Percentiles rank a stretch among this genome's conserved stretches.
These are phyloP conservation scores for Coprinopsis marcescibilis DNA, from an alignment of 768 basidiomycete genomes.

Conservation along the genomic window DNA sequence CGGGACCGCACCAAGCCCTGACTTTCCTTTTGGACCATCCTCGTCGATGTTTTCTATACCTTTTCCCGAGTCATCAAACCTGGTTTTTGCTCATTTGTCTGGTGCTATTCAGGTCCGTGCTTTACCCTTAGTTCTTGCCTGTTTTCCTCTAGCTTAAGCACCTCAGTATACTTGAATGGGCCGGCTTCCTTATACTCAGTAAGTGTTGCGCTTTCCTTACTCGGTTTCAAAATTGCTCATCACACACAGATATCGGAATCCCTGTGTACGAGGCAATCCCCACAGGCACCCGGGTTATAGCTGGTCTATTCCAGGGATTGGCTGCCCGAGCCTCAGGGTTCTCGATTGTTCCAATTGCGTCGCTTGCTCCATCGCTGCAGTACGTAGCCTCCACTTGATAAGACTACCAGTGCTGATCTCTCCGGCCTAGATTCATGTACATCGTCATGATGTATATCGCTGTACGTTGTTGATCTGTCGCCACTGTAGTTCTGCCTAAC, in stretches of 20 bases:
- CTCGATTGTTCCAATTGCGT: slow-evolving; percentile 38
- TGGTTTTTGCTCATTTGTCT: slow-evolving; percentile 63
- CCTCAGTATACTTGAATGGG: too few species aligned
- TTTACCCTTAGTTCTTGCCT: background rate
- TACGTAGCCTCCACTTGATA: slow-evolving; percentile 27
- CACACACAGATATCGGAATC: slow-evolving; percentile 33
- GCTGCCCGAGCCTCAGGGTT: slow-evolving; percentile 51
- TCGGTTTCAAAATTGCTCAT: background rate
- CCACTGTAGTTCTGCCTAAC: background rate
- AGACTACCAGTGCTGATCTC: background rate
- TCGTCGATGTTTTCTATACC: slow-evolving; percentile 63
- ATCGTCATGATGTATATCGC: slow-evolving; percentile 77
- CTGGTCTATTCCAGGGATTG: slow-evolving; percentile 50
- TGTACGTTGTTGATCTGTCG: slow-evolving; percentile 25
- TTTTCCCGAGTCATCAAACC: slow-evolving; percentile 71
- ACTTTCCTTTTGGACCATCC: slow-evolving; percentile 78
- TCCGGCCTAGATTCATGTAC: slow-evolving; percentile 49
- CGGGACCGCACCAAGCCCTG: slow-evolving; percentile 47
- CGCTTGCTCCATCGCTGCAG: slow-evolving; percentile 67
- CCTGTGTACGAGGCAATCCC: slow-evolving; percentile 33
- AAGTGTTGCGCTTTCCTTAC: background rate
- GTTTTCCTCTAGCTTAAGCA: slow-evolving; percentile 8
- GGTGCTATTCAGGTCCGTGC: slow-evolving; percentile 45
- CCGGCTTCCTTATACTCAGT: background rate
- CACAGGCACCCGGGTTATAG: slow-evolving; percentile 31